phyloP scores from a whole-genome alignment of 208 protist genomes.

The Leishmania tarentolae region DNA sequence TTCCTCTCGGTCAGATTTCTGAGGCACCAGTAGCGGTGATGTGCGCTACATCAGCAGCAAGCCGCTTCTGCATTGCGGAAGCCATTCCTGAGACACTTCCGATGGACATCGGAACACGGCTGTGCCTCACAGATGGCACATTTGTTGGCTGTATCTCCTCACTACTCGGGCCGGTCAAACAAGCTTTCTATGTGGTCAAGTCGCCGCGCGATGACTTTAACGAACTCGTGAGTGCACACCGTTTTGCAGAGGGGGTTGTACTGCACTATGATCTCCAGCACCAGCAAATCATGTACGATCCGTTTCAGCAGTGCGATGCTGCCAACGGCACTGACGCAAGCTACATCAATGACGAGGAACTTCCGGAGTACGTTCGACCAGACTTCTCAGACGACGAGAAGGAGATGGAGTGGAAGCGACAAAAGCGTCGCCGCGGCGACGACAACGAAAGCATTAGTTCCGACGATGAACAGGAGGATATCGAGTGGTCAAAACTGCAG shows the following conservation, averaged over 20 bases:
- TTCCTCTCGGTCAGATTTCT: conserved; percentile 56
- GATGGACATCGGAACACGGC: conserved; percentile 66
- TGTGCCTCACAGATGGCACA: conserved; percentile 66
- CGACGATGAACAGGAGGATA: conserved; percentile 41
- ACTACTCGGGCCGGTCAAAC: conserved; percentile 64
- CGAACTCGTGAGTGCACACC: conserved; percentile 12
- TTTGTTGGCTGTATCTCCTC: conserved; percentile 56
- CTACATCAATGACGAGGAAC: conserved; percentile 90
- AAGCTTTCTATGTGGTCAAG: conserved; percentile 58
- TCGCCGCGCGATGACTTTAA: conserved; percentile 23
- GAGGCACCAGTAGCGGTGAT: conserved; percentile 54
- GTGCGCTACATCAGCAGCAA: conserved; percentile 32
- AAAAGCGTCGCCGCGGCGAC: conserved; percentile 26
- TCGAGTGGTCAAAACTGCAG: conserved; percentile 42
- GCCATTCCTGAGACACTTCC: conserved; percentile 35
- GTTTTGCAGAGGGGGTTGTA: conserved; percentile 17
- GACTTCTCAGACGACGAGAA: conserved; percentile 91
- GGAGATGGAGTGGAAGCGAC: conserved; percentile 84
- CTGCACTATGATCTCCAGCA: conserved; percentile 67
- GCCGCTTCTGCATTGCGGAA: conserved; percentile 53
- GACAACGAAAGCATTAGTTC: conserved; percentile 46
- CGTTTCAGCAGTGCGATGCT: conserved; percentile 55
- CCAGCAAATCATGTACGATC: conserved; percentile 61
- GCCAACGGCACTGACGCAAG: conserved; percentile 80
- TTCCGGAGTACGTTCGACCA: conserved; percentile 75